Percentiles rank a stretch among this genome's conserved stretches.
phyloP scores from a whole-genome alignment of 176 grass and related monocot genomes.

The Pontederia paniculata region DNA sequence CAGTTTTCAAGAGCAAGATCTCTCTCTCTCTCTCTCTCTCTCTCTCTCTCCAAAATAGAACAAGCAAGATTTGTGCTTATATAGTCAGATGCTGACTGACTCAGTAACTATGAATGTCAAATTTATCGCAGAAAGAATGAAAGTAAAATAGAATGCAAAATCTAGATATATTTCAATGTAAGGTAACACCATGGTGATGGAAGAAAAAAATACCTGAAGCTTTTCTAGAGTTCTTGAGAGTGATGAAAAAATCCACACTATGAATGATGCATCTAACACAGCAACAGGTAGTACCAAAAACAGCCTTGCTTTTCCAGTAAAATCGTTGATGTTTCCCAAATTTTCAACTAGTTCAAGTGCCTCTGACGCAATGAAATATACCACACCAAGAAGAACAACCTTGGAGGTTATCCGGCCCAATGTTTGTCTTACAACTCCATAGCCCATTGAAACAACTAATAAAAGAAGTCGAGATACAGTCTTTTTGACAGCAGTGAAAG shows the following conservation, averaged over 20 bases:
- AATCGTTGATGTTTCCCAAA: constrained; percentile 95
- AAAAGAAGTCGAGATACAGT: constrained; percentile 89
- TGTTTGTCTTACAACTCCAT: constrained; percentile 69
- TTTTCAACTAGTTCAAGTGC: constrained; percentile 90
- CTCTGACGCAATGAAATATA: constrained; percentile 92
- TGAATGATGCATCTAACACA: constrained; percentile 91
- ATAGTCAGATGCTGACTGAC: no score
- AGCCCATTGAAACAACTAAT: constrained; percentile 93
- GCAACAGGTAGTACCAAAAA: constrained; percentile 95
- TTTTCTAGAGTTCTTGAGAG: constrained; percentile 97
- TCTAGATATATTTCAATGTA: not conserved
- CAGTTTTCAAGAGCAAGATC: no score
- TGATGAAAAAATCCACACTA: constrained; percentile 98
- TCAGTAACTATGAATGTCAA: no score
- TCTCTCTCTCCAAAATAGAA: no score
- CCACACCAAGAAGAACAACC: constrained; percentile 56
- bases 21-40: no score
- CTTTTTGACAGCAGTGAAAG: constrained; percentile 96
- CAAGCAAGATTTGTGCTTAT: no score
- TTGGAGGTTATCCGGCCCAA: constrained; percentile 78
- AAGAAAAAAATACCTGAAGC: constrained; percentile 54
- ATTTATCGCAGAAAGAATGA: not conserved
- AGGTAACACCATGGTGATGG: not conserved
- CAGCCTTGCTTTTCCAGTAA: constrained; percentile 85
- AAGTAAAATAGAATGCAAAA: not conserved